These are phyloP conservation scores for Terana coerulea DNA, from an alignment of 768 basidiomycete genomes.

Conservation along the genomic window DNA sequence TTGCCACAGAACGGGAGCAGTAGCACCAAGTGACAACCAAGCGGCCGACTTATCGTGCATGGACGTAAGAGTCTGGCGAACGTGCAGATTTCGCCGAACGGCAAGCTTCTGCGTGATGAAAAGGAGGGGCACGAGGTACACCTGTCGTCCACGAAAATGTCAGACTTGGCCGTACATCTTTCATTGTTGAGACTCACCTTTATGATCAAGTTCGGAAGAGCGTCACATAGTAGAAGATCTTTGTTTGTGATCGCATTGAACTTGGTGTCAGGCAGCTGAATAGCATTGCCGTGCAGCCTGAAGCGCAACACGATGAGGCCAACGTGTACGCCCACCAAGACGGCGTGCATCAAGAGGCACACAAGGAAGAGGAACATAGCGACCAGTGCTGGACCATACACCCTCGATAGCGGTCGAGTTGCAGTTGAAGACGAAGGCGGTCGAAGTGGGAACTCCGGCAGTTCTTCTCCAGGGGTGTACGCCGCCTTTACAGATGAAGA, in stretches of 20 bases:
- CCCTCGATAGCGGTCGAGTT: background rate
- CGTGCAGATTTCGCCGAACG: background rate
- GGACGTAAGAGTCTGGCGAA: slow-evolving; percentile 1
- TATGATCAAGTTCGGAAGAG: slow-evolving; percentile 1
- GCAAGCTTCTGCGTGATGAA: slow-evolving; percentile 9
- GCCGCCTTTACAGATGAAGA: too few relatives aligned
- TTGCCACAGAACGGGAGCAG: background rate
- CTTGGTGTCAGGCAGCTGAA: background rate
- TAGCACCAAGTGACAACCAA: slow-evolving; percentile 10
- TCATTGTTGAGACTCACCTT: background rate
- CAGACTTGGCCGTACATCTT: background rate
- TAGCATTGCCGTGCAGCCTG: background rate
- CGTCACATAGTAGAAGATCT: background rate
- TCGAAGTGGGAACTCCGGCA: too few relatives aligned
- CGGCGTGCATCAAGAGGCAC: slow-evolving; percentile 6
- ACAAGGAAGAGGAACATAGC: slow-evolving; percentile 1
- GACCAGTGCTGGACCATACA: background rate
- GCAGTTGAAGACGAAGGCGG: too few relatives aligned
- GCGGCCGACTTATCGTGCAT: slow-evolving; percentile 11
- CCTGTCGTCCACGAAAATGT: background rate
- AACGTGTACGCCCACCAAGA: slow-evolving; percentile 5
- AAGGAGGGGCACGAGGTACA: slow-evolving; percentile 7
- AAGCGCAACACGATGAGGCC: slow-evolving; percentile 5
- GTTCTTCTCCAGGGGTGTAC: too few relatives aligned
- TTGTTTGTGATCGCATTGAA: background rate